phyloP scores from a whole-genome alignment of 2,329 filamentous ascomycete species.

The Magnaporthiopsis poae region DNA sequence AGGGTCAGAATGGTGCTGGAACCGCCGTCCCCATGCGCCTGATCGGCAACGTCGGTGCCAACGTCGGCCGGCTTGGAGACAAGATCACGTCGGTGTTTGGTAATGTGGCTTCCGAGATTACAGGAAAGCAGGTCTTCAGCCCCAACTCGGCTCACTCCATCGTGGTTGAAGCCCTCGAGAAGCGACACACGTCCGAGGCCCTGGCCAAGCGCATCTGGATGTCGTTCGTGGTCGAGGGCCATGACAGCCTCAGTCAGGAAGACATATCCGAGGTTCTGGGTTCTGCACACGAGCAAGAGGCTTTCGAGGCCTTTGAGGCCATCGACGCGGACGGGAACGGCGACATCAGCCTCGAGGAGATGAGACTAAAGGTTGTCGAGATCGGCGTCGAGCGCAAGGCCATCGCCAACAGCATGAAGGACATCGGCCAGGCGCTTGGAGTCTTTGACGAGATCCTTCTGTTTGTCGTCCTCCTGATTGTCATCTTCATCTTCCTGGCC shows the following conservation, averaged over 20 bases:
- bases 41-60: conserved; percentile 50
- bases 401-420: conserved; percentile 87
- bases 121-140: conserved; percentile 91
- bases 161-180: conserved; percentile 80
- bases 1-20: conserved; percentile 38
- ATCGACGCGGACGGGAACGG: conserved; percentile 85
- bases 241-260: conserved; percentile 66
- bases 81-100: conserved; percentile 90
- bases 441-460: conserved; percentile 81
- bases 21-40: conserved; percentile 69
- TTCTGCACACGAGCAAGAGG: conserved; percentile 59
- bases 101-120: conserved; percentile 87
- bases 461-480: conserved; percentile 68
- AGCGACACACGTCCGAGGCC: conserved; percentile 75
- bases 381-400: conserved; percentile 79
- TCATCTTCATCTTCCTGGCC: conserved; percentile 77
- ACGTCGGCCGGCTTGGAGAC: conserved; percentile 74
- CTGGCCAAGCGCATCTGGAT: conserved; percentile 92
- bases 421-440: conserved; percentile 86
- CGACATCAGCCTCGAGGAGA: conserved; percentile 90
- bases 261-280: conserved; percentile 86
- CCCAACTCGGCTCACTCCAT: conserved; percentile 82
- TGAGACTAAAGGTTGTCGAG: conserved; percentile 72
- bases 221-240: conserved; percentile 89
- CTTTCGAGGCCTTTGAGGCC: conserved; percentile 71